These are phyloP conservation scores for Trametes maxima DNA, from an alignment of 768 basidiomycete genomes.

Conservation along the genomic window DNA sequence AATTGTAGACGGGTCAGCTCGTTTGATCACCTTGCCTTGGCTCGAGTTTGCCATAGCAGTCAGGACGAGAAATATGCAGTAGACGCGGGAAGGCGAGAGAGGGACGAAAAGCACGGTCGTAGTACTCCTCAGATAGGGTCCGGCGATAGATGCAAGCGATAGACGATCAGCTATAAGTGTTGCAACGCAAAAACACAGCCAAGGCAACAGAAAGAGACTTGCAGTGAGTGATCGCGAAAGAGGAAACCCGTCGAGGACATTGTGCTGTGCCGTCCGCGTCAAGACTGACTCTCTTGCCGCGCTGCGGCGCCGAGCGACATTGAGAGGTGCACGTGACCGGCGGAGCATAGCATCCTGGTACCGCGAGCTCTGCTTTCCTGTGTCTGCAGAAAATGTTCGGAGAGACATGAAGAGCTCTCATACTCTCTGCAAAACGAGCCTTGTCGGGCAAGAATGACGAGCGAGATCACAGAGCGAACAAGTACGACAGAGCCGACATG, in stretches of 20 bases:
- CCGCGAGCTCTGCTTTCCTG: too few species aligned
- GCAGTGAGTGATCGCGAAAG: not conserved
- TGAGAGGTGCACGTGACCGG: not conserved
- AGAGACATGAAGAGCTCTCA: not conserved
- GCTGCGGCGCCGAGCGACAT: not conserved
- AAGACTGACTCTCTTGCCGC: not conserved
- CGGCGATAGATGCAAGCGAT: not conserved
- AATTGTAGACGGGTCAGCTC: slow-evolving; percentile 71
- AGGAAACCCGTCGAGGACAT: not conserved
- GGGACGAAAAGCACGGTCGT: too few species aligned
- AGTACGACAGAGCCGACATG: not conserved
- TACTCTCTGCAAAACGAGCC: not conserved
- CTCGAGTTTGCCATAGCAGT: slow-evolving; percentile 12
- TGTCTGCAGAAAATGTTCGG: not conserved
- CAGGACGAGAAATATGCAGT: not conserved
- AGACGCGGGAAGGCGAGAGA: not conserved
- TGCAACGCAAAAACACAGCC: not conserved
- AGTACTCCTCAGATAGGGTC: not conserved
- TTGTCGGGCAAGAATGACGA: too few species aligned
- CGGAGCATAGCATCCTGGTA: slow-evolving; percentile 1
- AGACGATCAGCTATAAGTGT: too few species aligned
- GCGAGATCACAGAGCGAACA: not conserved
- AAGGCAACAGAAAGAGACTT: not conserved
- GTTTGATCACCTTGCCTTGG: slow-evolving; percentile 29
- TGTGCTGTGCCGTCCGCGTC: slow-evolving; percentile 1